Percentiles rank a stretch among this genome's conserved stretches.
These are phyloP conservation scores for Apiotrichum veenhuisii DNA, from an alignment of 1,284 basidiomycete genomes.

Conservation along the genomic window DNA sequence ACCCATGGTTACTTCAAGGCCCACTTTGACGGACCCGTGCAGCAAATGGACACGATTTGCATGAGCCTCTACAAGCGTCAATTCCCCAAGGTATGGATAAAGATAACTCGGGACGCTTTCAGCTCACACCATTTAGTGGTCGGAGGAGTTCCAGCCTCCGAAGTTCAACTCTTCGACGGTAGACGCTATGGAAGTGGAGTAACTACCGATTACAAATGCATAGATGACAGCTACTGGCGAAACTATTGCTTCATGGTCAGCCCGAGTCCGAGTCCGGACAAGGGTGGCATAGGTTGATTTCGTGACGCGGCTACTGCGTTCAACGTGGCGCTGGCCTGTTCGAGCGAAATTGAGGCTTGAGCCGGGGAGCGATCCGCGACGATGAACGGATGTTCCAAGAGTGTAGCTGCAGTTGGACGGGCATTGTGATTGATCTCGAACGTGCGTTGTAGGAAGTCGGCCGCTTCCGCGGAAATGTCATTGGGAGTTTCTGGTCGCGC, in stretches of 20 bases:
- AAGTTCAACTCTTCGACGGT: neutral
- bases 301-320: constrained; percentile 15
- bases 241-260: constrained; percentile 1
- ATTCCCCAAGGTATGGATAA: constrained; percentile 60
- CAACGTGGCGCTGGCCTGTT: constrained; percentile 17
- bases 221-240: neutral
- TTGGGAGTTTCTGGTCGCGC: constrained; percentile 78
- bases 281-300: neutral
- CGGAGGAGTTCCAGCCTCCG: constrained; percentile 11
- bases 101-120: no score
- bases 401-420: constrained; percentile 72
- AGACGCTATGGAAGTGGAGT: constrained; percentile 33
- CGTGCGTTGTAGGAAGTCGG: constrained; percentile 75
- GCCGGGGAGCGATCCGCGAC: constrained; percentile 12
- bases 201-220: neutral
- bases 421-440: constrained; percentile 79
- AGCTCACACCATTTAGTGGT: constrained; percentile 17
- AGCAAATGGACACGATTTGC: constrained; percentile 93
- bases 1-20: constrained; percentile 99
- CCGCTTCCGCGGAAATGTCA: constrained; percentile 80
- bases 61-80: constrained; percentile 88
- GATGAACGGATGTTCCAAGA: constrained; percentile 74
- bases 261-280: neutral
- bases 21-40: constrained; percentile 90
- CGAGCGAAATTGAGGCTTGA: constrained; percentile 8